These are phyloP conservation scores for Fusarium pseudocircinatum DNA, from an alignment of 2,329 filamentous ascomycete species.

Conservation along the genomic window DNA sequence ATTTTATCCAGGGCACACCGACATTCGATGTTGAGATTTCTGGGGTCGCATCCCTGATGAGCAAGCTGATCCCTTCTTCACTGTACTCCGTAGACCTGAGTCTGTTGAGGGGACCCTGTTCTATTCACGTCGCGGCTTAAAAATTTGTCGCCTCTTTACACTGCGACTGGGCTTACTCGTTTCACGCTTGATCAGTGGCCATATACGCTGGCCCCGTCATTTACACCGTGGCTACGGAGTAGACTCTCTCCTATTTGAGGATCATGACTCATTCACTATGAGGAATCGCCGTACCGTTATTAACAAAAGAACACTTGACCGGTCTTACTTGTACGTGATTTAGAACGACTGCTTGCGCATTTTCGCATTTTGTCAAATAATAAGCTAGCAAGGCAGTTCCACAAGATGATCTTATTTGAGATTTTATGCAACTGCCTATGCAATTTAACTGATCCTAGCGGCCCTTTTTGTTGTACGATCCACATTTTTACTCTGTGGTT, in stretches of 20 bases:
- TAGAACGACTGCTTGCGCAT: constrained; percentile 1
- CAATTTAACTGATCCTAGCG: constrained; percentile 21
- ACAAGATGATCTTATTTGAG: constrained; percentile 36
- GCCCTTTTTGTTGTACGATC: constrained; percentile 8
- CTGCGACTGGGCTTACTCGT: constrained; percentile 9
- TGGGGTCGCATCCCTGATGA: constrained; percentile 23
- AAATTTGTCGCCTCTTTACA: constrained; percentile 7
- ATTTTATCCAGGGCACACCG: constrained; percentile 24
- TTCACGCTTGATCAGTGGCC: constrained; percentile 4
- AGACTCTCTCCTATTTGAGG: constrained; percentile 4
- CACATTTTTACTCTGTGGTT: constrained; percentile 10
- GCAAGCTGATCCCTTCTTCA: constrained; percentile 28
- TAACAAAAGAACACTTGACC: neutral
- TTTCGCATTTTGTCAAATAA: constrained; percentile 34
- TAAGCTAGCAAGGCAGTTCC: constrained; percentile 29
- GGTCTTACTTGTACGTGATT: neutral
- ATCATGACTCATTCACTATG: neutral
- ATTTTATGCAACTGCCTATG: constrained; percentile 31
- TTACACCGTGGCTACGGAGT: neutral
- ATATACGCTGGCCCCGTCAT: constrained; percentile 4
- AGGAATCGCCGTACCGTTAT: neutral
- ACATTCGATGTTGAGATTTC: constrained; percentile 29
- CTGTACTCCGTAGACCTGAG: constrained; percentile 14
- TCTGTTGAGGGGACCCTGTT: constrained; percentile 26
- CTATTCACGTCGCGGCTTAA: constrained; percentile 32